Evolutionary conservation across 2,329 filamentous ascomycete genomes (phyloP), one percentile per base, ranked within the genome.

Genomic region (Colletotrichum horii): DNA sequence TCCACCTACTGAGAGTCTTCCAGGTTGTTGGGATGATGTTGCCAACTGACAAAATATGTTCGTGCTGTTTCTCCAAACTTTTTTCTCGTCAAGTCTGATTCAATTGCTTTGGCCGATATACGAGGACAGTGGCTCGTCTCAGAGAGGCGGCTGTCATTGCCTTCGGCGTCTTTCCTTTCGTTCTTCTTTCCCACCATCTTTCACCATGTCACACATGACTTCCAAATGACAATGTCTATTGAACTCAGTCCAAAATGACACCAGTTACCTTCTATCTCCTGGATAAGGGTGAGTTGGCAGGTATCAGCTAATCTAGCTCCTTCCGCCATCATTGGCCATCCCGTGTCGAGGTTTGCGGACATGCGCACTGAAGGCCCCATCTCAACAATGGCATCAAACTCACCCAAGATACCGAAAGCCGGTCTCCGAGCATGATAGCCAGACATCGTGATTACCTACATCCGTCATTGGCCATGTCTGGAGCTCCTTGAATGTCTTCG

Each of bases 91-190:
- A 8, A 1, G 36, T n/a, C 0, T 48, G 38, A 48, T 48, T 22
- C 6, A n/a, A 7, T 7, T 48, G 38, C 38, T 7, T 4, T 6
- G 38, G 2, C 11, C 2, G 3, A n/a, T 19, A 0, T 12, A n/a
- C 19, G n/a, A 19, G 22, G 2, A 19, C 4, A n/a, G 19, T 48
- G 0, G 1, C 19, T 52, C 7, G 9, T 52, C n/a, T 24, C 43
- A 6, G 43, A 22, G 43, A 52, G 19, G 38, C 19, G 19, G 38
- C 19, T 52, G 22, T 6, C 12, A 8, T 22, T 14, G 43, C 22
- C 43, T 14, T 8, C n/a, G 22, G n/a, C 14, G 43, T 2, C n/a
- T 52, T 22, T 52, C 43, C n/a, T 22, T 52, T 5, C 22, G 7
- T 22, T 14, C 6, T 52, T 52, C n/a, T 52, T 52, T 15, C 43